Conservation (phyloP, 768 basidiomycete species). For the Suillus plorans region DNA sequence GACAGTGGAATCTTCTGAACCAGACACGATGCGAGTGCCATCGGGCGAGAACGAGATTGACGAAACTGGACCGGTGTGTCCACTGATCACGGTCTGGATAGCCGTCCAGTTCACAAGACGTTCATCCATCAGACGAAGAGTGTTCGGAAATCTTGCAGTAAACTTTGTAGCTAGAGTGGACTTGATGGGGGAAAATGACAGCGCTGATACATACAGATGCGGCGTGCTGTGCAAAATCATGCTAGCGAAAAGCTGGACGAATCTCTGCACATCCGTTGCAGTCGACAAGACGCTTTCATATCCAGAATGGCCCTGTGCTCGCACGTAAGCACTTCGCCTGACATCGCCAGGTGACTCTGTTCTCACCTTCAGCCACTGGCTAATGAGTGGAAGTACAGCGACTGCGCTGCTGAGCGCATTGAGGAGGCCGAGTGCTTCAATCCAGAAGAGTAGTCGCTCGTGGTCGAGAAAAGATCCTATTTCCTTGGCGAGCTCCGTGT, state of each 20-base stretch:
- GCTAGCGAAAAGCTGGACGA: slow-evolving; percentile 13
- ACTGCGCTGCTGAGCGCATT: not conserved
- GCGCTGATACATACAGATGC: slow-evolving; percentile 24
- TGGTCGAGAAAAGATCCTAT: not conserved
- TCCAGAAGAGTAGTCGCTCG: slow-evolving; percentile 12
- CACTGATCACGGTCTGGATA: slow-evolving; percentile 6
- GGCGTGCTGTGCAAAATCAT: slow-evolving; percentile 19
- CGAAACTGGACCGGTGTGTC: not conserved
- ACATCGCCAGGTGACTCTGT: not conserved
- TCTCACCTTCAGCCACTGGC: not conserved
- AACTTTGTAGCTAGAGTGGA: slow-evolving; percentile 22
- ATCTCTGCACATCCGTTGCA: slow-evolving; percentile 13
- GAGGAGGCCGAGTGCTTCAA: slow-evolving; percentile 4
- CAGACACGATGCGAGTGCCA: slow-evolving; percentile 18
- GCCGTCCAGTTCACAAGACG: not conserved
- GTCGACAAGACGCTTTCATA: not conserved
- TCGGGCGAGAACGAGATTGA: slow-evolving; percentile 9
- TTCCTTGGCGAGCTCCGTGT: not conserved
- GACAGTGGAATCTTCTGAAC: too few species aligned
- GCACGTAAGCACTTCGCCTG: not conserved
- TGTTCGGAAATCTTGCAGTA: not conserved
- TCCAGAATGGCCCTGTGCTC: slow-evolving; percentile 1
- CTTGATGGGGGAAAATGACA: slow-evolving; percentile 24
- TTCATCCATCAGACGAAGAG: not conserved
- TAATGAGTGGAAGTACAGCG: not conserved